These are phyloP conservation scores for Aphanocladium album DNA, from an alignment of 2,329 filamentous ascomycete genomes.

Conservation along the genomic window DNA sequence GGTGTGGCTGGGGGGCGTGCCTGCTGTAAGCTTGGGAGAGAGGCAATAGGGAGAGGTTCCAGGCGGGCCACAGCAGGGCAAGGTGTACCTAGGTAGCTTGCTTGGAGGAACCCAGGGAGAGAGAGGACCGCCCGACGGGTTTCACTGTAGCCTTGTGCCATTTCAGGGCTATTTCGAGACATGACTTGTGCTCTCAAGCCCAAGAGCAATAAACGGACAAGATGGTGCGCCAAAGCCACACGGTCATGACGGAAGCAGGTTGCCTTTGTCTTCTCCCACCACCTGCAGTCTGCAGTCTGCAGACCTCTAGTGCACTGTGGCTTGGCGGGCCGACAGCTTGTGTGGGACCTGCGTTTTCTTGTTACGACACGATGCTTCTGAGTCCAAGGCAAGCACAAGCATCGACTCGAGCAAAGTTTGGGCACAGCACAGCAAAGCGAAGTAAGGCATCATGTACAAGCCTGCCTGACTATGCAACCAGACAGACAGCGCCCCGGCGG, in stretches of 20 bases:
- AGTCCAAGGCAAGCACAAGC: background rate
- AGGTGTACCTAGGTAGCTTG: background rate
- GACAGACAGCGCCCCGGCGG: background rate
- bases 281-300: background rate
- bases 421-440: background rate
- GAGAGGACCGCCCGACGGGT: too few relatives aligned
- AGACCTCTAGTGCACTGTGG: background rate
- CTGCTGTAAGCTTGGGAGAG: background rate
- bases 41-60: background rate
- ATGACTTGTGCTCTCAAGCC: too few relatives aligned
- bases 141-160: too few relatives aligned
- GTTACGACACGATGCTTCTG: background rate
- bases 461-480: background rate
- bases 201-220: too few relatives aligned
- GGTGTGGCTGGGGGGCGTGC: background rate
- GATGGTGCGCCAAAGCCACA: too few relatives aligned
- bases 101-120: too few relatives aligned
- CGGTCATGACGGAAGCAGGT: background rate
- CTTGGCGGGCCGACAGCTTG: conserved; percentile 1
- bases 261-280: background rate
- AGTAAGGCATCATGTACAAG: background rate
- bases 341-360: background rate
- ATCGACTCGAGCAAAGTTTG: background rate
- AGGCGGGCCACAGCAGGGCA: background rate
- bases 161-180: too few relatives aligned